A percentile compares a stretch with the other conserved stretches of the same genome.
Conservation (phyloP, 2,329 filamentous ascomycete genomes). For the Neurospora sp. region DNA sequence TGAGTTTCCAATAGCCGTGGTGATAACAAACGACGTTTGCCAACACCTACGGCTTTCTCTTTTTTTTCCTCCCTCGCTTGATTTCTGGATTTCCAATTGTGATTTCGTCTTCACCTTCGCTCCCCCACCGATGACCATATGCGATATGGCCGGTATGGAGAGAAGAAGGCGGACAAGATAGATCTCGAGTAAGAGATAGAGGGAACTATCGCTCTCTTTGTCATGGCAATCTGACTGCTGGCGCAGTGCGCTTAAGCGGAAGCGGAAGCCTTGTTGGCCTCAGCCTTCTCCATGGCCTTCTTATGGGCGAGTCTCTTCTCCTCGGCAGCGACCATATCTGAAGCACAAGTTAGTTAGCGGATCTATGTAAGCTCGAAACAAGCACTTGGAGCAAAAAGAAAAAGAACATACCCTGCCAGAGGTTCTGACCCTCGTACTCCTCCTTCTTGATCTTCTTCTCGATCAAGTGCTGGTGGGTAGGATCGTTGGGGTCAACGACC, state of each 20-base stretch:
- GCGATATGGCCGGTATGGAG: not conserved
- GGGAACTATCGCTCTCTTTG: not conserved
- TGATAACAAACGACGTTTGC: not conserved
- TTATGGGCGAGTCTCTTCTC: constrained; percentile 45
- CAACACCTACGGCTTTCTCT: not conserved
- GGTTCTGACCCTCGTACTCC: constrained; percentile 77
- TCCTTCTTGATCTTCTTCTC: constrained; percentile 85
- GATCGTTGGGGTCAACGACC: constrained; percentile 71
- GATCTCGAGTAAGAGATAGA: not conserved
- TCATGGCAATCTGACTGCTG: not conserved
- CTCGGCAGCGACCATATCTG: constrained; percentile 76
- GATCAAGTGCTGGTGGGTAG: constrained; percentile 70
- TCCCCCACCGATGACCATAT: not conserved
- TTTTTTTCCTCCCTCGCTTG: not conserved
- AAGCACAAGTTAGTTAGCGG: constrained; percentile 3
- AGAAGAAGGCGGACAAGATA: not conserved
- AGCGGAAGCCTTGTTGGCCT: constrained; percentile 12
- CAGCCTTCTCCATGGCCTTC: constrained; percentile 25
- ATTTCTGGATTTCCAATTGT: not conserved
- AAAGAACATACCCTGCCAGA: constrained; percentile 70
- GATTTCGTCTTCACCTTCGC: not conserved
- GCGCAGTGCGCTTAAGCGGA: constrained; percentile 3
- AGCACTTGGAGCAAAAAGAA: not conserved
- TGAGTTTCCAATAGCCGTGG: not conserved
- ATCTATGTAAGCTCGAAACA: not conserved